Evolutionary conservation across 208 protist genomes (phyloP).

Genomic region (Phytomonas sp.): DNA sequence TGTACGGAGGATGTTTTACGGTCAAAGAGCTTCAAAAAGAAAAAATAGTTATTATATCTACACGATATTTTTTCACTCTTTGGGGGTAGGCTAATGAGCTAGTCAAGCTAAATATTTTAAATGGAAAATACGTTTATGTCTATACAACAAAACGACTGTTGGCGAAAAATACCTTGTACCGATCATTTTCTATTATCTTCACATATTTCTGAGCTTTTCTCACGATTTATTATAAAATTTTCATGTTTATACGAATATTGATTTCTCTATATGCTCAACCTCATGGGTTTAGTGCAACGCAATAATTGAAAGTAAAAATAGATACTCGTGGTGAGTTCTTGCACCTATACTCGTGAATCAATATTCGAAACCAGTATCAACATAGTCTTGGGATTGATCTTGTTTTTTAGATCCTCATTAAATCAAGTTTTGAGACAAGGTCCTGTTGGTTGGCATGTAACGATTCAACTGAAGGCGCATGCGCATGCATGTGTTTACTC

Average conservation of each 20-base stretch:
- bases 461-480: background rate
- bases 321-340: background rate
- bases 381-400: background rate
- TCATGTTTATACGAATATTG: background rate
- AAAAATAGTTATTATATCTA: background rate
- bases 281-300: too few species aligned
- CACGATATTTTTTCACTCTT: background rate
- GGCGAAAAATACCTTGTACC: background rate
- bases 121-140: background rate
- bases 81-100: background rate
- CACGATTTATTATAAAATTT: background rate
- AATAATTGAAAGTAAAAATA: background rate
- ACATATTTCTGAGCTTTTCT: background rate
- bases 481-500: background rate
- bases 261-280: too few species aligned
- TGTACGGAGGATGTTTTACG: background rate
- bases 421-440: background rate
- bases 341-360: background rate
- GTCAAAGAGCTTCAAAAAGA: background rate
- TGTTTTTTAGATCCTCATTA: background rate
- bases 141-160: background rate
- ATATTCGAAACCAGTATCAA: too few species aligned
- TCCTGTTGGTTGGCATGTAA: background rate
- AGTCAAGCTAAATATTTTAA: background rate
- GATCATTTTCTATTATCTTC: background rate